Evolutionary conservation across 2,329 filamentous ascomycete genomes (phyloP).

Genomic region (Chrysoporthe cubensis): DNA sequence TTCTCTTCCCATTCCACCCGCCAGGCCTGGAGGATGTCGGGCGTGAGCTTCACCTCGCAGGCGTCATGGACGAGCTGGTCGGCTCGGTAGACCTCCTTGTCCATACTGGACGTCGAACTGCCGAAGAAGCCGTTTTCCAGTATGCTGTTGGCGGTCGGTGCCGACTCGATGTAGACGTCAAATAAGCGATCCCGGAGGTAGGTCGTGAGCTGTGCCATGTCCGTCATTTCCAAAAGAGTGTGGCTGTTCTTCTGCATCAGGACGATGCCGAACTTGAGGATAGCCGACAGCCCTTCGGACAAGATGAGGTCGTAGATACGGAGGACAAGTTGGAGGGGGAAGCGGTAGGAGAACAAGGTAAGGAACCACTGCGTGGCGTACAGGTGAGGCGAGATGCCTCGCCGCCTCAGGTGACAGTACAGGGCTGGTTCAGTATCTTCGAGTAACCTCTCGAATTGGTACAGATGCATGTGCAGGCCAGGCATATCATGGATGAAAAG

Average conservation of each 20-base stretch:
- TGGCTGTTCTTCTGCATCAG: conserved; percentile 94
- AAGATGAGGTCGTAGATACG: conserved; percentile 96
- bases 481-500: conserved; percentile 97
- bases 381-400: conserved; percentile 85
- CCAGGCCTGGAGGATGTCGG: conserved; percentile 80
- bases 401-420: conserved; percentile 89
- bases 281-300: conserved; percentile 89
- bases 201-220: conserved; percentile 86
- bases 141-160: conserved; percentile 89
- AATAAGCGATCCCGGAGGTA: conserved; percentile 95
- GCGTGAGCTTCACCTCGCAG: conserved; percentile 82
- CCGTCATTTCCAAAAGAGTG: conserved; percentile 78
- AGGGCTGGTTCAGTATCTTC: conserved; percentile 94
- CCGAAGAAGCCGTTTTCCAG: conserved; percentile 98
- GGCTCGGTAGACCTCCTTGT: conserved; percentile 95
- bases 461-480: conserved; percentile 88
- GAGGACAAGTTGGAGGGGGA: conserved; percentile 92
- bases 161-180: conserved; percentile 94
- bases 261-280: conserved; percentile 91
- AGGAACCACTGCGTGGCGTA: conserved; percentile 99
- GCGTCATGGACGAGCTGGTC: conserved; percentile 93
- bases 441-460: conserved; percentile 91
- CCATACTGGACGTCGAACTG: conserved; percentile 81
- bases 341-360: conserved; percentile 97
- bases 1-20: conserved; percentile 91